Conservation (phyloP, 331 rosid species). For the Acacia concinna region DNA sequence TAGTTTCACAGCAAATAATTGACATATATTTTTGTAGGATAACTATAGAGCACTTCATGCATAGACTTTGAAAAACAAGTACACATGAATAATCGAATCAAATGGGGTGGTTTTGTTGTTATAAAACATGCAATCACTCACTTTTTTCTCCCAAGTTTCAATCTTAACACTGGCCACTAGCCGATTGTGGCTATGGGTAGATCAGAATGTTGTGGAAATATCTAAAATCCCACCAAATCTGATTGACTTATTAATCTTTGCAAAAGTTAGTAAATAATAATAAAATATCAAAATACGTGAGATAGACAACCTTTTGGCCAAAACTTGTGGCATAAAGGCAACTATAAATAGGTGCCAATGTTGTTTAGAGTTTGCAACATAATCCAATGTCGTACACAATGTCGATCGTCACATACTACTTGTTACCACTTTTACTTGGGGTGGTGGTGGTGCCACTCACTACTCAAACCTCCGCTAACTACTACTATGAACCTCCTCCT, state of each 20-base stretch:
- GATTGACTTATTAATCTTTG: background rate
- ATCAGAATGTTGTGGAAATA: background rate
- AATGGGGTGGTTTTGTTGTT: background rate
- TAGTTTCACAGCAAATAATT: background rate
- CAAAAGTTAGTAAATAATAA: background rate
- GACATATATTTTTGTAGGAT: background rate
- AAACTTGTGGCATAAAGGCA: background rate
- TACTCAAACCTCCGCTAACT: conserved; percentile 26
- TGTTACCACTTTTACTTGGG: conserved; percentile 39
- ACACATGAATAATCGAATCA: background rate
- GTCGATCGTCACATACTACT: conserved; percentile 8
- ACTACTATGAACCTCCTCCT: conserved; percentile 23
- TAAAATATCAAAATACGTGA: conserved; percentile 3
- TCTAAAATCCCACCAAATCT: conserved; percentile 19
- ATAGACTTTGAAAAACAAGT: background rate
- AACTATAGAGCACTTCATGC: background rate
- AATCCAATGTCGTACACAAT: conserved; percentile 28
- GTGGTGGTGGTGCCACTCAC: conserved; percentile 43
- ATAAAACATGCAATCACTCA: background rate
- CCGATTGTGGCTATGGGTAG: background rate
- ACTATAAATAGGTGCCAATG: conserved; percentile 27
- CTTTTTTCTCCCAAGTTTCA: background rate
- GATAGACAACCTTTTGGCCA: background rate
- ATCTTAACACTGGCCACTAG: background rate
- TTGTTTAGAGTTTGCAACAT: conserved; percentile 5